Evolutionary conservation across 1,284 basidiomycete species (phyloP).

Genomic region (Fomitiporia mediterranea): DNA sequence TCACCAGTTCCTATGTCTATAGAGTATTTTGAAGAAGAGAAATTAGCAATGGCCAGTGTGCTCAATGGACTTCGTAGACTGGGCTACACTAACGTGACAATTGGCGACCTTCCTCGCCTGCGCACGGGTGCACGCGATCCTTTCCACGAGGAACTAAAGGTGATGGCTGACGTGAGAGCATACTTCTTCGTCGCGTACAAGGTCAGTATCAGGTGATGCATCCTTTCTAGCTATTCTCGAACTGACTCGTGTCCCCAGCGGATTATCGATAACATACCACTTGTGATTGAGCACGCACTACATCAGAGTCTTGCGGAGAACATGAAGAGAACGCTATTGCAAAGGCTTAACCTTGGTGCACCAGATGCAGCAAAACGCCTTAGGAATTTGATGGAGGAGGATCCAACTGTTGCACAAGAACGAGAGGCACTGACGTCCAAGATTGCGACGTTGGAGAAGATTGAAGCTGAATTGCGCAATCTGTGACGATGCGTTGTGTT

Average conservation of each 20-base stretch:
- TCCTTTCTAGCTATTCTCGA: not conserved
- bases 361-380: constrained; percentile 7
- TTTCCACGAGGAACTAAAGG: constrained; percentile 24
- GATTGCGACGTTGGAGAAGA: constrained; percentile 9
- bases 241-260: not conserved
- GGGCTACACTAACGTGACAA: constrained; percentile 8
- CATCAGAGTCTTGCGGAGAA: constrained; percentile 13
- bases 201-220: constrained; percentile 16
- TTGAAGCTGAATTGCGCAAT: constrained; percentile 7
- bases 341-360: constrained; percentile 4
- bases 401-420: constrained; percentile 1
- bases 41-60: not conserved
- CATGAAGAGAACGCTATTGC: constrained; percentile 4
- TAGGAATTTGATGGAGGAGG: constrained; percentile 6
- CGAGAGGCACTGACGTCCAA: constrained; percentile 5
- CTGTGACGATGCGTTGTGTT: no score
- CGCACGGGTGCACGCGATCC: constrained; percentile 11
- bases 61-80: constrained; percentile 17
- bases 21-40: no score
- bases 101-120: constrained; percentile 17
- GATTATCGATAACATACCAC: constrained; percentile 14
- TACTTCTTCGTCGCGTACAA: constrained; percentile 30
- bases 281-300: constrained; percentile 17
- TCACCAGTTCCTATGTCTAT: not conserved
- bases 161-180: constrained; percentile 28